A percentile compares a stretch with the other conserved stretches of the same genome.
Conservation (phyloP, 495 filamentous ascomycete genomes). For the Melanomma pulvis-pyrius region DNA sequence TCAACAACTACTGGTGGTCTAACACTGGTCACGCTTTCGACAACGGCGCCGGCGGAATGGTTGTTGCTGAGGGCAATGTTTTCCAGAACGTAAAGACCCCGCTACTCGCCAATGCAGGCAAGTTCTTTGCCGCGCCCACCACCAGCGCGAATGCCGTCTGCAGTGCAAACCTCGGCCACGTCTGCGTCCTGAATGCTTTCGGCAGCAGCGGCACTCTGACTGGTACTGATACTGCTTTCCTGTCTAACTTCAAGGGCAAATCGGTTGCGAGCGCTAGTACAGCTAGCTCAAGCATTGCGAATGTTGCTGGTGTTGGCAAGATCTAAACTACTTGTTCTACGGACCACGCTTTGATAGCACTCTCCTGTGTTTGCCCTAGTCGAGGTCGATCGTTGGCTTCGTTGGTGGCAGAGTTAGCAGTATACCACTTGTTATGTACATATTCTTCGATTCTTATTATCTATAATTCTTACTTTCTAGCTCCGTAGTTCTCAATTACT, state of each 20-base stretch:
- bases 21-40: constrained; percentile 61
- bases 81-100: constrained; percentile 55
- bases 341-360: background rate
- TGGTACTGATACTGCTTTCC: constrained; percentile 44
- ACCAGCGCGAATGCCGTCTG: constrained; percentile 46
- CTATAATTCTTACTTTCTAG: no score
- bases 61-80: constrained; percentile 63
- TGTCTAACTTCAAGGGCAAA: constrained; percentile 28
- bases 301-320: constrained; percentile 20
- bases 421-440: background rate
- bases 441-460: background rate
- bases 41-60: constrained; percentile 53
- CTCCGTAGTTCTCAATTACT: no score
- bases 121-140: constrained; percentile 50
- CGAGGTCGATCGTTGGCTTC: background rate
- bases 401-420: background rate
- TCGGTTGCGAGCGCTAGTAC: constrained; percentile 54
- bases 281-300: constrained; percentile 37
- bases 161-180: constrained; percentile 49
- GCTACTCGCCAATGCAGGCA: constrained; percentile 39
- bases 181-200: constrained; percentile 54
- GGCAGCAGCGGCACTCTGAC: constrained; percentile 47
- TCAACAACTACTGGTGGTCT: constrained; percentile 64
- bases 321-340: no score
- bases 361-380: background rate